phyloP scores from a whole-genome alignment of 2,329 filamentous ascomycete species.

The Aspergillus oerlinghausenensis region DNA sequence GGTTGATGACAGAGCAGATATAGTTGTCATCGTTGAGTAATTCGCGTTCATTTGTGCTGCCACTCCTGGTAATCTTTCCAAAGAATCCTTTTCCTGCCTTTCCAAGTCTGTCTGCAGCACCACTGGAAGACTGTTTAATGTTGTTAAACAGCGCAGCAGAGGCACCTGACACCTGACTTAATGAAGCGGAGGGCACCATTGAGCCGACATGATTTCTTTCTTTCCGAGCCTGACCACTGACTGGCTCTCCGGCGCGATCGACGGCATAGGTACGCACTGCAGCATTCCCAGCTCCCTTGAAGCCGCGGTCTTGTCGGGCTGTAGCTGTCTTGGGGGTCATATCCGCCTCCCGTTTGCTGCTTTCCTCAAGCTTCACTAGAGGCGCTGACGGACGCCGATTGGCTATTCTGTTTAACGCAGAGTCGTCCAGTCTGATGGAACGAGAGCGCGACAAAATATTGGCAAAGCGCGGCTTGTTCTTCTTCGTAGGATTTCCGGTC shows the following conservation, averaged over 20 bases:
- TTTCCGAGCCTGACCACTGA: conserved; percentile 27
- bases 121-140: conserved; percentile 66
- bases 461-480: conserved; percentile 42
- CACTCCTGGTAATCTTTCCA: conserved; percentile 68
- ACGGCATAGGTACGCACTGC: conserved; percentile 66
- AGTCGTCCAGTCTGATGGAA: conserved; percentile 42
- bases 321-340: conserved; percentile 59
- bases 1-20: conserved; percentile 76
- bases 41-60: conserved; percentile 64
- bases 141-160: conserved; percentile 66
- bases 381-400: conserved; percentile 37
- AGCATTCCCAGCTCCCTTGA: conserved; percentile 63
- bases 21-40: conserved; percentile 78
- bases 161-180: conserved; percentile 50
- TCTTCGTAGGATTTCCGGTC: conserved; percentile 28
- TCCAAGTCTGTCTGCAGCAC: conserved; percentile 64
- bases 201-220: conserved; percentile 31
- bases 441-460: conserved; percentile 42
- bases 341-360: conserved; percentile 30
- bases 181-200: conserved; percentile 41
- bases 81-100: conserved; percentile 80
- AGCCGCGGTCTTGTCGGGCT: conserved; percentile 61
- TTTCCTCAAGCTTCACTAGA: conserved; percentile 36
- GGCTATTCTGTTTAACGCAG: conserved; percentile 26
- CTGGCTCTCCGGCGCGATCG: conserved; percentile 52